Base-by-base conservation (phyloP, 805 yeast genomes). In the Candida saitoana region DNA sequence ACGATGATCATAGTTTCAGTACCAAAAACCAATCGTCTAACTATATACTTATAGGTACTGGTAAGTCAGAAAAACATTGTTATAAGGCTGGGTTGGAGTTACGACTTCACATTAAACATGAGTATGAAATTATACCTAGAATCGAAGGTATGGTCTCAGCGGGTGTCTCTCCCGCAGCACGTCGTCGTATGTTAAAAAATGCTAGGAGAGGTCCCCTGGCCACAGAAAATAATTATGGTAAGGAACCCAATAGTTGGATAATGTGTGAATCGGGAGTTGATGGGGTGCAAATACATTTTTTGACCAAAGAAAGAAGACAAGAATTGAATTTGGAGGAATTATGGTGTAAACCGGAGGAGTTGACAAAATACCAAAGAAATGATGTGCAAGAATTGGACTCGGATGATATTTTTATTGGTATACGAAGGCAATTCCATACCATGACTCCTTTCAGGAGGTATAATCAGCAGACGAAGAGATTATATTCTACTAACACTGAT, bases 21-120 rank as follows among this genome's bases (percentile, higher is more conserved):
- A 44, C 52, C 12, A 47, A 51, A 30, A 62, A 62, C 43, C 61
- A 55, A 38, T 56, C 55, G n/a, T 49, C 57, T 16, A 19, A 27
- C 9, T 69, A 52, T 48, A 56, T 64, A n/a, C 63, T 91, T 4
- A 64, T 91, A 0, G 76, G 82, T 15, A 77, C 93, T 0, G 96
- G 95, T 3, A 84, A 82, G 57, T 79, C 90, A 22, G 76, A 79
- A 30, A 81, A 77, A 47, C 98, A 90, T 63, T 63, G 88, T 17
- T 80, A 75, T 49, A 82, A 80, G 47, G 88, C 95, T 2, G 78
- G 85, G 2, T 64, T 65, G 12, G 82, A 79, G 49, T 62, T 89
- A 30, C 67, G 77, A 38, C 69, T 69, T 19, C 70, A 69, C 55
- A 56, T 88, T 33, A 90, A 90, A 56, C 74, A 74, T 30, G 50